These are phyloP conservation scores for Wickerhamomyces queroliae DNA, from an alignment of 805 yeast species.

Conservation along the genomic window DNA sequence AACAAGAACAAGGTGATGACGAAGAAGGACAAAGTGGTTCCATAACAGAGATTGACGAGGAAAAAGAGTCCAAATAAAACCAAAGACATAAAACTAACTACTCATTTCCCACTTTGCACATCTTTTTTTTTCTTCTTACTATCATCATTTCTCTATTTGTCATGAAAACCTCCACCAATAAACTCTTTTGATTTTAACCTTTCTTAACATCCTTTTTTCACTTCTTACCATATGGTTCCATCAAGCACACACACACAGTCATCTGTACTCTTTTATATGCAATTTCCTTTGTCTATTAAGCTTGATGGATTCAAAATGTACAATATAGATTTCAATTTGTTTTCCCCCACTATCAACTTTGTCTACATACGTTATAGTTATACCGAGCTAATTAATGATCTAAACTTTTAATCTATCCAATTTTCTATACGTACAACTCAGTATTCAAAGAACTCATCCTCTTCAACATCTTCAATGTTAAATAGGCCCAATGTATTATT, in stretches of 20 bases:
- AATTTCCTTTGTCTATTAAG: no score
- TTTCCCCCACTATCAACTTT: no score
- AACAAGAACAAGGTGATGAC: constrained; percentile 4
- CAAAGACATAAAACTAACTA: no score
- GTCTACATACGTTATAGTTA: no score
- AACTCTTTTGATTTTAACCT: background rate
- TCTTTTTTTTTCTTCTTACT: background rate
- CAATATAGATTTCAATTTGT: no score
- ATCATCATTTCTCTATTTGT: background rate
- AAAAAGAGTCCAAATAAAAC: constrained; percentile 12
- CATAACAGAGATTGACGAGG: constrained; percentile 9
- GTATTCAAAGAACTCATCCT: constrained; percentile 4
- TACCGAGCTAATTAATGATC: no score
- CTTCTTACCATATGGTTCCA: no score
- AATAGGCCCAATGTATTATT: constrained; percentile 44
- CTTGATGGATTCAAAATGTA: no score
- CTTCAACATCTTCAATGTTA: constrained; percentile 21
- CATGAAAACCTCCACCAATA: background rate
- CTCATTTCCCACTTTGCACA: background rate
- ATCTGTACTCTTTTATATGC: no score
- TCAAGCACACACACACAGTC: no score
- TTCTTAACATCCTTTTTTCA: no score
- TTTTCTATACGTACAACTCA: background rate
- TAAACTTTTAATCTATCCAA: no score
- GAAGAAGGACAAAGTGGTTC: background rate